Percentiles rank a stretch among this genome's conserved stretches.
These are phyloP conservation scores for Pseudogymnoascus sp. DNA, from an alignment of 2,329 filamentous ascomycete species.

Conservation along the genomic window DNA sequence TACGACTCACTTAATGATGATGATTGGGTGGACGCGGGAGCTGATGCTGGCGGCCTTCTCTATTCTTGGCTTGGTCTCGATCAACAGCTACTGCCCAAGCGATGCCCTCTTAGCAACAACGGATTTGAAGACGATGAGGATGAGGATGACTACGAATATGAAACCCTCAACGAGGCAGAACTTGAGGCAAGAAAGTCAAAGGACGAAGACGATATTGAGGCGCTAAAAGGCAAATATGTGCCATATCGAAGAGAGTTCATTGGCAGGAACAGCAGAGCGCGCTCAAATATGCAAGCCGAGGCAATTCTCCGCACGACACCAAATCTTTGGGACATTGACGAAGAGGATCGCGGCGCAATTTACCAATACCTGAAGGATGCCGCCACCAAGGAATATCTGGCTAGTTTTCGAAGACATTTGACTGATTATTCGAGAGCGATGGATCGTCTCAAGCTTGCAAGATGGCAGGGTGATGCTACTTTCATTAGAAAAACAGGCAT, in stretches of 20 bases:
- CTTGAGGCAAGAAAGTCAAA: constrained; percentile 16
- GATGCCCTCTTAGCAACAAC: constrained; percentile 22
- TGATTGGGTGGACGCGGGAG: constrained; percentile 20
- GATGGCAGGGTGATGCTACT: constrained; percentile 19
- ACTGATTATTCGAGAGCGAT: constrained; percentile 16
- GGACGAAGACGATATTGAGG: constrained; percentile 17
- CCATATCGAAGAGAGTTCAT: constrained; percentile 22
- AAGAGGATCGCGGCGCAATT: constrained; percentile 22
- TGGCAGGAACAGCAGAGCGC: constrained; percentile 17
- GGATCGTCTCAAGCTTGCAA: constrained; percentile 13
- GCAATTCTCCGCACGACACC: constrained; percentile 16
- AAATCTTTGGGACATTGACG: constrained; percentile 25
- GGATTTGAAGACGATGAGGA: constrained; percentile 22
- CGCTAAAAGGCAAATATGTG: constrained; percentile 22
- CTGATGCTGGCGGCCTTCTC: background rate
- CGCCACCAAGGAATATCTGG: constrained; percentile 19
- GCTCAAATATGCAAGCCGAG: constrained; percentile 17
- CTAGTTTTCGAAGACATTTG: constrained; percentile 17
- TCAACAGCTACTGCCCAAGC: constrained; percentile 20
- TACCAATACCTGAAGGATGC: constrained; percentile 27
- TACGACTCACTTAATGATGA: constrained; percentile 52
- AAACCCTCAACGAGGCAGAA: constrained; percentile 23
- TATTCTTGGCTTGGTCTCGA: constrained; percentile 21
- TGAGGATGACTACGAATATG: constrained; percentile 25
- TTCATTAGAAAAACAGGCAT: constrained; percentile 56